Conservation (phyloP, 2,329 filamentous ascomycete genomes). For the Aspergillus hiratsukae region DNA sequence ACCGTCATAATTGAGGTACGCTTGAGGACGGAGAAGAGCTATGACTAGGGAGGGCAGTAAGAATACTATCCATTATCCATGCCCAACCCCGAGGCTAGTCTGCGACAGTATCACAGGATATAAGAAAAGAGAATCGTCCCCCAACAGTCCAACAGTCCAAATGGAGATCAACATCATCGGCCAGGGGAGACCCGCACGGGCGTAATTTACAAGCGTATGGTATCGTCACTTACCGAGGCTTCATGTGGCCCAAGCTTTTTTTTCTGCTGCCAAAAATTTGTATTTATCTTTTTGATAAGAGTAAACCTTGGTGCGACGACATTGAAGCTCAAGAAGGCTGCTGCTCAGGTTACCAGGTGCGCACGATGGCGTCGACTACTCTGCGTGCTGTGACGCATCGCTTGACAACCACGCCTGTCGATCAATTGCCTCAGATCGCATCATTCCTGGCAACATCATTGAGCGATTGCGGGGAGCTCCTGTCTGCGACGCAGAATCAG, state of each 20-base stretch:
- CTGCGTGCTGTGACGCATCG: constrained; percentile 43
- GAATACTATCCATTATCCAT: constrained; percentile 13
- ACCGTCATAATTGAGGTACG: constrained; percentile 20
- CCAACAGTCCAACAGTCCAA: constrained; percentile 1
- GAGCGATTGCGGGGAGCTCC: constrained; percentile 51
- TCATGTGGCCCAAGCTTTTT: constrained; percentile 29
- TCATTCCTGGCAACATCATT: constrained; percentile 61
- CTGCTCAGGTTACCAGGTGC: background rate
- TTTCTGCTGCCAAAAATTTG: background rate
- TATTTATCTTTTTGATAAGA: constrained; percentile 3
- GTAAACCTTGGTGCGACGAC: background rate
- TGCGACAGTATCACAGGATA: constrained; percentile 5
- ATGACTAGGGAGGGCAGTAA: constrained; percentile 12
- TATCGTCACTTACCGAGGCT: constrained; percentile 27
- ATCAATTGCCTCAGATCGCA: constrained; percentile 68
- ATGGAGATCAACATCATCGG: constrained; percentile 18
- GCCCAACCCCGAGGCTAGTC: constrained; percentile 17
- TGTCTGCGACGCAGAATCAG: constrained; percentile 59
- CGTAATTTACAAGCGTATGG: constrained; percentile 14
- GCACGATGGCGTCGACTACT: constrained; percentile 30
- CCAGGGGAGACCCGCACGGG: constrained; percentile 16
- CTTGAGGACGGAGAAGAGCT: constrained; percentile 3
- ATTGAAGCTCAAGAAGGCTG: background rate
- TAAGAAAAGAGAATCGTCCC: constrained; percentile 1
- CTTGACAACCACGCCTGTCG: constrained; percentile 65